Base-by-base conservation (phyloP, 805 yeast genomes). In the Komagataella populi region DNA sequence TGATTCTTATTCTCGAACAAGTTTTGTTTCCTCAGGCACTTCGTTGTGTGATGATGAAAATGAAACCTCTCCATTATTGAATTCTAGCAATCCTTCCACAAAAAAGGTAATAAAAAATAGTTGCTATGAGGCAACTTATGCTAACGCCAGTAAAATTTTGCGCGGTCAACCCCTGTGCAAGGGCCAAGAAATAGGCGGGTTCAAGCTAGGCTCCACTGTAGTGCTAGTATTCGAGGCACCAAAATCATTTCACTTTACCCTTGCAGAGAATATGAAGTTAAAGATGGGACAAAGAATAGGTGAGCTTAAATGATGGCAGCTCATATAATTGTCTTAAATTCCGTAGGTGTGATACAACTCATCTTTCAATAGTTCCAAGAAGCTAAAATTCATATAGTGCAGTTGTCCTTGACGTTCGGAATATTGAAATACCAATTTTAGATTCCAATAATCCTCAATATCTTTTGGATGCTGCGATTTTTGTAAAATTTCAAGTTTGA, bases 141-240 rank as follows among this genome's bases (percentile, higher is more conserved):
- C 82, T 22, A 81, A 81, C 51, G 96, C 96, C 3, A 82, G 90
- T 52, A 71, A 77, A 49, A 56, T 83, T 4, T 70, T 90, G 46
- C 86, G 90, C 6, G 99, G 99, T 6, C 79, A 78, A 61, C 99
- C 99, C 2, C 74, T 93, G 49, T 71, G 78, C 18, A 88, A 87
- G 67, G 99, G 99, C 45, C 86, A 87, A 60, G 96, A 93, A 67
- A 85, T 93, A 76, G 99, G 99, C 46, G 99, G 99, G 0, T 93
- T 93, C 69, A 86, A 86, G 71, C 73, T 93, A 50, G 99, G 99
- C 0, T 84, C 95, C 24, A 93, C 99, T 0, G 93, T 93, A n/a
- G 99, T 93, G 16, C 72, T 93, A 56, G 95, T 91, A 20, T 93
- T 93, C 67, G 99, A 93, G 69, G 99, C 97, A 1, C 99, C 99